Percentiles rank a stretch among this genome's conserved stretches.
These are phyloP conservation scores for Aspergillus neotritici DNA, from an alignment of 2,329 filamentous ascomycete species.

Conservation along the genomic window DNA sequence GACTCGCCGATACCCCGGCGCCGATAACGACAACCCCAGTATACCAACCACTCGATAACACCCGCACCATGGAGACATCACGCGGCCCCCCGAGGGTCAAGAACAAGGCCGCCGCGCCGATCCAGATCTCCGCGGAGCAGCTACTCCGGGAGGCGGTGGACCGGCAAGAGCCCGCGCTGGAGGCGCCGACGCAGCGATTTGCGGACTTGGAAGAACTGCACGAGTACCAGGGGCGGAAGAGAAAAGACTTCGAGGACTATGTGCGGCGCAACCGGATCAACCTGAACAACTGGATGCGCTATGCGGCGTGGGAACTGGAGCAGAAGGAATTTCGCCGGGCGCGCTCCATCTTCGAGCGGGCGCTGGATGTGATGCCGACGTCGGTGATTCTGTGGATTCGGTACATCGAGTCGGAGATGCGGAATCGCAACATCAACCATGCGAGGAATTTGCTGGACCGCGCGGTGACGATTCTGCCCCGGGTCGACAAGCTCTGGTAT, in stretches of 20 bases:
- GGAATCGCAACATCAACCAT: slow-evolving; percentile 91
- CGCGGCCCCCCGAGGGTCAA: slow-evolving; percentile 94
- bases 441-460: slow-evolving; percentile 89
- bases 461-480: slow-evolving; percentile 83
- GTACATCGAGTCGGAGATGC: slow-evolving; percentile 96
- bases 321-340: slow-evolving; percentile 95
- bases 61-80: slow-evolving; percentile 70
- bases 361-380: slow-evolving; percentile 84
- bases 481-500: slow-evolving; percentile 97
- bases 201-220: slow-evolving; percentile 96
- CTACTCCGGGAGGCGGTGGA: slow-evolving; percentile 95
- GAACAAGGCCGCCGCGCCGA: slow-evolving; percentile 90
- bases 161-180: slow-evolving; percentile 79
- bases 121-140: slow-evolving; percentile 94
- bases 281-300: slow-evolving; percentile 98
- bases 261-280: slow-evolving; percentile 89
- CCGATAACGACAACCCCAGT: too few species aligned
- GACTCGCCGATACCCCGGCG: too few species aligned
- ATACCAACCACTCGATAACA: too few species aligned
- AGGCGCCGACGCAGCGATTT: slow-evolving; percentile 90
- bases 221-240: slow-evolving; percentile 92
- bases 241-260: slow-evolving; percentile 97
- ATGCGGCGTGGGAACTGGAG: slow-evolving; percentile 94
- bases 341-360: slow-evolving; percentile 87
- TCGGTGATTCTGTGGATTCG: slow-evolving; percentile 83